These are phyloP conservation scores for Aspergillus eucalypticola DNA, from an alignment of 2,329 filamentous ascomycete species.

Conservation along the genomic window DNA sequence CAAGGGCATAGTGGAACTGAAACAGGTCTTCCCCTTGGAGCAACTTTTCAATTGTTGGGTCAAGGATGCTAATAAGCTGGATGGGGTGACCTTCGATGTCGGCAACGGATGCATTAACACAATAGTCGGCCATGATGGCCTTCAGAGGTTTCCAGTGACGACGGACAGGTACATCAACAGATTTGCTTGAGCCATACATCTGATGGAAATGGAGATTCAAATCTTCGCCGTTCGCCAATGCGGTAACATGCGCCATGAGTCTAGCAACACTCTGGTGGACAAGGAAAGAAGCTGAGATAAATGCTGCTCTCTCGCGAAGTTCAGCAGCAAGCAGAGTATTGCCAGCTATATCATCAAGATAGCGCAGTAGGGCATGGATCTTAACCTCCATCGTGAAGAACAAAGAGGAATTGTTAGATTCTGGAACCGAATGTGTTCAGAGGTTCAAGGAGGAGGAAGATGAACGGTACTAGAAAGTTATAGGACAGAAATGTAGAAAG, in stretches of 20 bases:
- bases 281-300: slow-evolving; percentile 18
- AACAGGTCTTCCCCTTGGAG: slow-evolving; percentile 15
- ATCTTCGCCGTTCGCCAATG: slow-evolving; percentile 5
- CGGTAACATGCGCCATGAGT: slow-evolving; percentile 21
- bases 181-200: neutral
- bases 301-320: slow-evolving; percentile 16
- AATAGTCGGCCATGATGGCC: slow-evolving; percentile 16
- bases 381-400: neutral
- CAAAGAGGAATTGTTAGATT: neutral
- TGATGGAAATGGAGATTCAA: slow-evolving; percentile 9
- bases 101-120: slow-evolving; percentile 19
- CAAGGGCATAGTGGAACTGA: slow-evolving; percentile 19
- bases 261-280: slow-evolving; percentile 19
- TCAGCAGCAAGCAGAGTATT: slow-evolving; percentile 9
- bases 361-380: neutral
- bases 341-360: neutral
- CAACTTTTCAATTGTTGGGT: slow-evolving; percentile 16
- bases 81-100: slow-evolving; percentile 29
- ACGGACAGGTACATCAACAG: slow-evolving; percentile 11
- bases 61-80: slow-evolving; percentile 19
- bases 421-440: neutral
- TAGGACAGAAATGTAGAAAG: neutral
- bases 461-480: neutral
- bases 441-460: neutral
- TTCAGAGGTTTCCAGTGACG: slow-evolving; percentile 15